Evolutionary conservation across 2,329 filamentous ascomycete genomes (phyloP), one percentile per base, ranked within the genome.

Genomic region (Fusarium cicatricum): DNA sequence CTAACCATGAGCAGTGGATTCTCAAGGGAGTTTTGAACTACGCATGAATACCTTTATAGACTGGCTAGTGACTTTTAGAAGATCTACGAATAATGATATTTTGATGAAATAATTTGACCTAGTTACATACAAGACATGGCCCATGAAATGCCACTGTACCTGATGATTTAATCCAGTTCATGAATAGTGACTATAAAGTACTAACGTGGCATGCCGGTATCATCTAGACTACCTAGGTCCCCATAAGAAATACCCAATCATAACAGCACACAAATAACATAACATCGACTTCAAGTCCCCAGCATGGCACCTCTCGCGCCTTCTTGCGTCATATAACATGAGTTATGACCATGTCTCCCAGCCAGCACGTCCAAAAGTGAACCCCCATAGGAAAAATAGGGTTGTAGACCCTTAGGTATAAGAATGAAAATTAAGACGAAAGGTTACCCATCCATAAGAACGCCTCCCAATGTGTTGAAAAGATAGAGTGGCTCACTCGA

Each of bases 1-100:
- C 51, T 60, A 42, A 60, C 42, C n/a, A 2, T 5, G 21, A 32
- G 9, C 14, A 82, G 65, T 96, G 91, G 91, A 83, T 93, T 32
- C 70, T 85, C n/a, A 83, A 81, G 50, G 77, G 74, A 12, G 81
- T 82, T 12, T 72, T 82, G 28, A 82, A 82, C 45, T 82, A 82
- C 41, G 66, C 57, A 1, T 71, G 55, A 58, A 51, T 21, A 7
- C 29, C 5, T 8, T 7, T 10, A 26, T 26, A 26, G 23, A 26
- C 23, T 26, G 23, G 23, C 21, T 10, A 3, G 23, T 8, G 9
- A 26, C 23, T 3, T 8, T 26, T 21, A n/a, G 21, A 23, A n/a
- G 16, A 62, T 39, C 43, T 12, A 60, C 39, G 51, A 60, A 21
- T 64, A 60, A 63, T 33, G 55, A 64, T 46, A 60, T 29, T 26